phyloP scores from a whole-genome alignment of 2,329 filamentous ascomycete genomes.

The Byssochlamys sp. region DNA sequence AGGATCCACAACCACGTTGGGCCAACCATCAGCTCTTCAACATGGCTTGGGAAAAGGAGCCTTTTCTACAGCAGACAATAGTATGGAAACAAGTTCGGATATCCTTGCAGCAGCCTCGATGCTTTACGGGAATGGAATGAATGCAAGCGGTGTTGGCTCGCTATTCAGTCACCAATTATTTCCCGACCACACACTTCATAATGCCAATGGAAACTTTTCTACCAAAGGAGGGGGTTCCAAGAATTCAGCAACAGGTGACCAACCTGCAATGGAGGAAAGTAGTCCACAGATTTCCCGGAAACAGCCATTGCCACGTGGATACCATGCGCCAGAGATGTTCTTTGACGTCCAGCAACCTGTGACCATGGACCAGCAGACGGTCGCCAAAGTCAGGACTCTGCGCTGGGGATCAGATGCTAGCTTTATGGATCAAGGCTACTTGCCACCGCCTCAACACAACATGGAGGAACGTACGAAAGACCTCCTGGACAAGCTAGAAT shows the following conservation, averaged over 20 bases:
- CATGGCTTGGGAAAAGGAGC: constrained; percentile 17
- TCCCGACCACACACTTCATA: constrained; percentile 12
- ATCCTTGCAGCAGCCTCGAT: constrained; percentile 50
- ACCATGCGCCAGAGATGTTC: constrained; percentile 30
- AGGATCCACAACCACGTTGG: constrained; percentile 55
- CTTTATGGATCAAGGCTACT: constrained; percentile 54
- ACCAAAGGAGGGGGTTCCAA: constrained; percentile 12
- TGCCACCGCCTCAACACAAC: constrained; percentile 47
- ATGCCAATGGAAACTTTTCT: constrained; percentile 12
- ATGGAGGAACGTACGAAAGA: constrained; percentile 48
- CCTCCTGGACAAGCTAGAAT: constrained; percentile 48
- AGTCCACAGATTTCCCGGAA: constrained; percentile 9
- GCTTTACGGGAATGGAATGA: constrained; percentile 30
- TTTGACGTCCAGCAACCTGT: constrained; percentile 28
- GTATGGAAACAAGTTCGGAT: constrained; percentile 32
- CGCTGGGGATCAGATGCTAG: constrained; percentile 61
- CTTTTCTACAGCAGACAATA: constrained; percentile 15
- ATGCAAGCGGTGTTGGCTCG: constrained; percentile 21
- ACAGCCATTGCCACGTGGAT: constrained; percentile 19
- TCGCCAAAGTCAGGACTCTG: constrained; percentile 35
- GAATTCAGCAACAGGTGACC: constrained; percentile 8
- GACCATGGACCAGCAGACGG: constrained; percentile 27
- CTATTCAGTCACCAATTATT: constrained; percentile 21
- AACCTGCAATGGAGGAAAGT: constrained; percentile 7
- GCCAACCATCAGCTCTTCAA: constrained; percentile 38